Conservation (phyloP, 1,284 basidiomycete species). For the Thecaphora thlaspeos region DNA sequence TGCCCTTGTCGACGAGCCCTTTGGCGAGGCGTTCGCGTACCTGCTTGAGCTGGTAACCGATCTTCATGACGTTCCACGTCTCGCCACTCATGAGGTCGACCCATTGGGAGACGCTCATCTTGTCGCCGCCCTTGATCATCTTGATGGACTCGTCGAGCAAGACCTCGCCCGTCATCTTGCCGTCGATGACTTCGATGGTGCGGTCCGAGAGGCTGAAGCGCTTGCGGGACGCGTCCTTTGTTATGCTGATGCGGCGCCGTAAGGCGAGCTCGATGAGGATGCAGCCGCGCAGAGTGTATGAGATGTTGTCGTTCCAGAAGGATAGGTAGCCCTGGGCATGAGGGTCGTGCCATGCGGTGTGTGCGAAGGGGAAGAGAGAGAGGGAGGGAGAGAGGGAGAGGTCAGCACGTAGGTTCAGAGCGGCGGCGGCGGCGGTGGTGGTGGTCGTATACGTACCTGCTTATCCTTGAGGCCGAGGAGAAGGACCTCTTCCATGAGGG, state of each 20-base stretch:
- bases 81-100: slow-evolving; percentile 56
- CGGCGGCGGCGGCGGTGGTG: neutral
- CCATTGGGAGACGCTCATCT: slow-evolving; percentile 51
- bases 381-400: neutral
- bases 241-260: slow-evolving; percentile 45
- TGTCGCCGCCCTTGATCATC: slow-evolving; percentile 47
- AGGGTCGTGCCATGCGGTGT: neutral
- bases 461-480: slow-evolving; percentile 87
- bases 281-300: slow-evolving; percentile 53
- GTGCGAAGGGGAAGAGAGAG: neutral
- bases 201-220: slow-evolving; percentile 35
- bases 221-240: slow-evolving; percentile 37
- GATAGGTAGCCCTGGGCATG: slow-evolving; percentile 49
- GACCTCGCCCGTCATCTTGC: slow-evolving; percentile 53
- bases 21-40: slow-evolving; percentile 56
- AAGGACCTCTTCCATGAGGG: slow-evolving; percentile 94
- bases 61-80: slow-evolving; percentile 57
- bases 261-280: slow-evolving; percentile 55
- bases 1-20: slow-evolving; percentile 56
- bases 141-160: slow-evolving; percentile 55
- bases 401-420: no score
- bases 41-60: slow-evolving; percentile 56
- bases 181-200: slow-evolving; percentile 48
- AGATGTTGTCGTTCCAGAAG: slow-evolving; percentile 58
- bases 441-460: slow-evolving; percentile 64